These are phyloP conservation scores for Botryosphaeria dothidea DNA, from an alignment of 2,329 filamentous ascomycete species.

Conservation along the genomic window DNA sequence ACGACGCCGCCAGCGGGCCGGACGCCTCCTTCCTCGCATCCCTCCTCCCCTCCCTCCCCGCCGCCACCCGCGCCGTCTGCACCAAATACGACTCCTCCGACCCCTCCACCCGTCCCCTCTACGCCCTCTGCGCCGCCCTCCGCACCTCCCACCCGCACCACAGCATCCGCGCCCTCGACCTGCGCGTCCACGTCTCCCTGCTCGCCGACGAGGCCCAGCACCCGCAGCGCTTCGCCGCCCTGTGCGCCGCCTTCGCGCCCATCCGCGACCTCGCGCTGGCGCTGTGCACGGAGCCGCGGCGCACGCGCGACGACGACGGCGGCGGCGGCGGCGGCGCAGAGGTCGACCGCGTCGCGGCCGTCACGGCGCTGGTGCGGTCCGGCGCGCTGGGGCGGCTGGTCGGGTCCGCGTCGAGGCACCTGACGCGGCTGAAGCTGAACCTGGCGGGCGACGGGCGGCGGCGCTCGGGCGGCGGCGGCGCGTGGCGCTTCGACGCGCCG, in stretches of 20 bases:
- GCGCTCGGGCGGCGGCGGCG: background rate
- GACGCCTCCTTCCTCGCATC: no score
- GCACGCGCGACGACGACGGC: background rate
- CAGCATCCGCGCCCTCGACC: slow-evolving; percentile 4
- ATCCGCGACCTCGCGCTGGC: background rate
- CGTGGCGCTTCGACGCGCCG: background rate
- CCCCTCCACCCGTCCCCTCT: background rate
- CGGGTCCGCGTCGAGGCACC: background rate
- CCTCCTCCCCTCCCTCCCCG: no score
- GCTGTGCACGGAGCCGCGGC: background rate
- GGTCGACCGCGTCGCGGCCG: background rate
- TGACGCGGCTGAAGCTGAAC: slow-evolving; percentile 10
- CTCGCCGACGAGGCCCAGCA: background rate
- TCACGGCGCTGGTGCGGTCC: background rate
- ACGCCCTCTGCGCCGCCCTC: background rate
- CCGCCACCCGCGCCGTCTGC: no score
- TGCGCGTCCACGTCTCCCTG: background rate
- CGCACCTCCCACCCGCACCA: background rate
- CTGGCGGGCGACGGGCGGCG: background rate
- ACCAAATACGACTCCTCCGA: background rate
- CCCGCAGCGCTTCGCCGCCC: background rate
- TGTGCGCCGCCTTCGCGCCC: background rate
- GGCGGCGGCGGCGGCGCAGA: background rate
- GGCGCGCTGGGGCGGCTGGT: background rate
- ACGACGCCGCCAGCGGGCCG: no score